phyloP scores from a whole-genome alignment of 306 rosid species.

The Macrotyloma uniflorum region DNA sequence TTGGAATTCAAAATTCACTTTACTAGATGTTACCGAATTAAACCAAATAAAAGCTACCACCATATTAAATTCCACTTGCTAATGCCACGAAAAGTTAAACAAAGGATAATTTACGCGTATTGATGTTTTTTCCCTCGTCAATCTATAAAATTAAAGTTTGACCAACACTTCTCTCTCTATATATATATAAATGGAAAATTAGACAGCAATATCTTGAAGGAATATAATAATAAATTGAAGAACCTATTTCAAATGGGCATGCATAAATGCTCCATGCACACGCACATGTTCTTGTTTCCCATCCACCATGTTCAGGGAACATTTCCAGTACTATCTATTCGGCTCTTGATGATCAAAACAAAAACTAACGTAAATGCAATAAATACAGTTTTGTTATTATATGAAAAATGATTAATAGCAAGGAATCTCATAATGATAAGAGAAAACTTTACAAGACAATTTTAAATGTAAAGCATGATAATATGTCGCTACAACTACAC shows the following conservation, averaged over 20 bases:
- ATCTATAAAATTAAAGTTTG: conserved; percentile 17
- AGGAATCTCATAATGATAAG: conserved; percentile 25
- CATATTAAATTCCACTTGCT: neutral
- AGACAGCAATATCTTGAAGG: conserved; percentile 41
- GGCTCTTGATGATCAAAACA: conserved; percentile 31
- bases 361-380: neutral
- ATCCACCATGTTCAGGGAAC: conserved; percentile 49
- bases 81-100: neutral
- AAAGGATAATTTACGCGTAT: neutral
- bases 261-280: conserved; percentile 63
- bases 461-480: conserved; percentile 19
- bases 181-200: neutral
- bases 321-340: conserved; percentile 46
- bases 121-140: neutral
- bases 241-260: conserved; percentile 37
- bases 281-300: conserved; percentile 84
- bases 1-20: neutral
- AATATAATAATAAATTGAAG: conserved; percentile 38
- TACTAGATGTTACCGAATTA: neutral
- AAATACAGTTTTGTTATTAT: neutral
- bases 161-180: neutral
- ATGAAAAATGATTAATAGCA: conserved; percentile 20
- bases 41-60: neutral
- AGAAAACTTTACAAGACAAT: conserved; percentile 4
- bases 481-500: conserved; percentile 27